Evolutionary conservation across 768 basidiomycete genomes (phyloP).

Genomic region (Suillus luteus): DNA sequence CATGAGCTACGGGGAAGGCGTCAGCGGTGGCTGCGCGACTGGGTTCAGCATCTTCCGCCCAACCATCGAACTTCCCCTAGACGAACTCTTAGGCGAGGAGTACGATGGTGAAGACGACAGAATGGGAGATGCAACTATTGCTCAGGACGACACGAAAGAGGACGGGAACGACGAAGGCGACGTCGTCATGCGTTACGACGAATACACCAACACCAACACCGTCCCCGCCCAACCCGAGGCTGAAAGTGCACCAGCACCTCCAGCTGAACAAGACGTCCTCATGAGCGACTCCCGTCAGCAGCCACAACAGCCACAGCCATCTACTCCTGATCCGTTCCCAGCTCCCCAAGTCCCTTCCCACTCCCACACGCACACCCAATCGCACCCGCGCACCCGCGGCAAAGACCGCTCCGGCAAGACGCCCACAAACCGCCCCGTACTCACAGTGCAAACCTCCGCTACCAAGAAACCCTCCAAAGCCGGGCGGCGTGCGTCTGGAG

Average conservation of each 20-base stretch:
- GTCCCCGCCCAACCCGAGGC: too few relatives aligned
- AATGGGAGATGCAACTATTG: too few relatives aligned
- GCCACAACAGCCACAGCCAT: constrained; percentile 12
- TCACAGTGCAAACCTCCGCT: constrained; percentile 61
- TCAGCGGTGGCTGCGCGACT: constrained; percentile 50
- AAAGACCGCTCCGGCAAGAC: constrained; percentile 24
- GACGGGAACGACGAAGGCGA: too few relatives aligned
- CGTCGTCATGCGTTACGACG: too few relatives aligned
- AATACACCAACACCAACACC: neutral
- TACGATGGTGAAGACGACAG: too few relatives aligned
- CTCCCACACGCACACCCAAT: constrained; percentile 51
- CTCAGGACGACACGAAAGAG: too few relatives aligned
- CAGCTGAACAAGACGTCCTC: constrained; percentile 10
- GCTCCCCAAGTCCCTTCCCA: constrained; percentile 34
- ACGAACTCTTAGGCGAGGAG: constrained; percentile 58
- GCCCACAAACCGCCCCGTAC: constrained; percentile 51
- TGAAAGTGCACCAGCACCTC: too few relatives aligned
- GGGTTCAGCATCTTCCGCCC: constrained; percentile 68
- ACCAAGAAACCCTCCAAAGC: neutral
- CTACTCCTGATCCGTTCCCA: constrained; percentile 12
- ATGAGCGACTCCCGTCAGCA: constrained; percentile 30
- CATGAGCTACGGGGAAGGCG: constrained; percentile 80
- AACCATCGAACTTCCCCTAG: constrained; percentile 85
- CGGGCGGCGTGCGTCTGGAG: constrained; percentile 1
- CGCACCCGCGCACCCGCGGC: constrained; percentile 53